A percentile compares a stretch with the other conserved stretches of the same genome.
Conservation (phyloP, 2,329 filamentous ascomycete genomes). For the Verticillium isaacii region DNA sequence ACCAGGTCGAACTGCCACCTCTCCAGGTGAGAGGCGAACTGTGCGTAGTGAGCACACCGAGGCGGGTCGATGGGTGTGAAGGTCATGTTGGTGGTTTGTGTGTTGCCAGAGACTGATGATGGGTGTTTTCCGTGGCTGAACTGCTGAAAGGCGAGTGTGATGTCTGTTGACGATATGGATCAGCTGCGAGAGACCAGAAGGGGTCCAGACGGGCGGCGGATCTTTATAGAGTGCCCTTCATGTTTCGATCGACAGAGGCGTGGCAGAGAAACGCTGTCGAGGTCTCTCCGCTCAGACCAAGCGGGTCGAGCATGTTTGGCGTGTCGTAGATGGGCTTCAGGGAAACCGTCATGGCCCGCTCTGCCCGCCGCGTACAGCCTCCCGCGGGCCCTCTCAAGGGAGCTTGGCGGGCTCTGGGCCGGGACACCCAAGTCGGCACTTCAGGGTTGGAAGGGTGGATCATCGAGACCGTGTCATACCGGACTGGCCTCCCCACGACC, state of each 20-base stretch:
- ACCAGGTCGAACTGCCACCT: conserved; percentile 37
- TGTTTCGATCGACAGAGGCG: neutral
- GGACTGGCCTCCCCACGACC: neutral
- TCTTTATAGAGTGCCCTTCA: neutral
- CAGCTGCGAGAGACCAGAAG: neutral
- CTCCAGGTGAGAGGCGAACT: conserved; percentile 37
- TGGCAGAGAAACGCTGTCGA: neutral
- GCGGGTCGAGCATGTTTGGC: neutral
- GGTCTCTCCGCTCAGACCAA: neutral
- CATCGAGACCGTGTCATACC: neutral
- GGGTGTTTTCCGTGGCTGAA: neutral
- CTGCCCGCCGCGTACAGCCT: neutral
- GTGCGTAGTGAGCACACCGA: conserved; percentile 34
- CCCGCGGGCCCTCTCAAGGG: neutral
- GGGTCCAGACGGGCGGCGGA: neutral
- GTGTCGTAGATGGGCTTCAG: neutral
- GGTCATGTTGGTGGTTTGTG: neutral
- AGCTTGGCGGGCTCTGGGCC: neutral
- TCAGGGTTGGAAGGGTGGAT: neutral
- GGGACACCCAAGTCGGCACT: neutral
- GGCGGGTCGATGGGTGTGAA: conserved; percentile 17
- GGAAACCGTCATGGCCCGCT: neutral
- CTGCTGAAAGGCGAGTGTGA: neutral
- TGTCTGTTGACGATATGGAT: neutral
- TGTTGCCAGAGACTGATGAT: neutral